Evolutionary conservation across 495 filamentous ascomycete genomes (phyloP), one percentile per base, ranked within the genome.

Genomic region (Lineolata rhizophorae): DNA sequence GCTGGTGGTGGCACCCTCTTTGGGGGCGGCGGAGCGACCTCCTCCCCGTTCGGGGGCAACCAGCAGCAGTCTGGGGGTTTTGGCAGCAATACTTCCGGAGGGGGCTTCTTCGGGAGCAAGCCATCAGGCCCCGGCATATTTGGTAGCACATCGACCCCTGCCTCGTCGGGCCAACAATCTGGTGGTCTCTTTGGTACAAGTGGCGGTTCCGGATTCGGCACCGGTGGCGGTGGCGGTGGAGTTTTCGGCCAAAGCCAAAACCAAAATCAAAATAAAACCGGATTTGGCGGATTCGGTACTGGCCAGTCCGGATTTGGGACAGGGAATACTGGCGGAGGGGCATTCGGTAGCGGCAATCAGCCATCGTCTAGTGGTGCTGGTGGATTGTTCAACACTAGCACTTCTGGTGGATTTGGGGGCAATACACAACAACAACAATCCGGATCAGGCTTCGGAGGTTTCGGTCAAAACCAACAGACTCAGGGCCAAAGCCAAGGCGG

Each of bases 361-460:
- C 27, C 27, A 21, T 18, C 14, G 9, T 18, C 5, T 19, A 14
- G 16, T 5, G n/a, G 15, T 15, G 18, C 9, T 21, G 30, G 30
- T 10, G 15, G 13, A 5, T 32, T 32, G 8, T 18, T 18, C 19
- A 18, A 18, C 8, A 8, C 9, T 18, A 18, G 5, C 18, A 34
- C 42, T 4, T 13, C 40, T 2, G 28, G 40, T 4, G 31, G 18
- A 10, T 42, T 45, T 27, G 45, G 45, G n/a, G n/a, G n/a, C n/a
- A n/a, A n/a, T n/a, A n/a, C n/a, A n/a, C n/a, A n/a, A n/a, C n/a
- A n/a, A n/a, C n/a, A n/a, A n/a, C n/a, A n/a, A n/a, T n/a, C n/a
- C n/a, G n/a, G n/a, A n/a, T n/a, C n/a, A n/a, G 53, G 52, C n/a
- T 63, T 65, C 29, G 59, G 51, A 30, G 53, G 52, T 16, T 64